Evolutionary conservation across 2,329 filamentous ascomycete species (phyloP).

Genomic region (Calonectria pteridis): DNA sequence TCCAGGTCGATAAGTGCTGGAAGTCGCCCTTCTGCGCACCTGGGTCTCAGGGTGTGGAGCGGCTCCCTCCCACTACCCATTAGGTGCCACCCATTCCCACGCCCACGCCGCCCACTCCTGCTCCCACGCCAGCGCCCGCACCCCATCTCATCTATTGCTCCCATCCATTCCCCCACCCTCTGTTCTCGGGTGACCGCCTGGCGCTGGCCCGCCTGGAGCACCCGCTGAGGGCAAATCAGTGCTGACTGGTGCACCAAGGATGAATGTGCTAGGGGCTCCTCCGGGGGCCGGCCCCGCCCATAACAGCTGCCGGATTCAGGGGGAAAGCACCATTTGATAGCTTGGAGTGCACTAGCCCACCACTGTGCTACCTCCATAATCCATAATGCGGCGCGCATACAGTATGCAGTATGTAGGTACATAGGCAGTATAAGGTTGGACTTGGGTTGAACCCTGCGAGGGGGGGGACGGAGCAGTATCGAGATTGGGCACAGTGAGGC

Average conservation of each 20-base stretch:
- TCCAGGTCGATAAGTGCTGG: background rate
- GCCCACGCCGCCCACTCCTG: background rate
- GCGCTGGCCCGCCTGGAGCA: constrained; percentile 27
- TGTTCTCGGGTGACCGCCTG: constrained; percentile 34
- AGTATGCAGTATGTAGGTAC: background rate
- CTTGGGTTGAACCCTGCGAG: constrained; percentile 29
- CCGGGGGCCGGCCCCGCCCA: constrained; percentile 9
- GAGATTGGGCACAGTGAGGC: constrained; percentile 38
- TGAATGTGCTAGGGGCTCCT: background rate
- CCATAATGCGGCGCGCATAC: background rate
- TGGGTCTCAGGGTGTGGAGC: background rate
- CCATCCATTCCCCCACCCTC: background rate
- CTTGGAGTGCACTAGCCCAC: constrained; percentile 17
- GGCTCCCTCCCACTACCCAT: constrained; percentile 13
- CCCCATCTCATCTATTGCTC: constrained; percentile 16
- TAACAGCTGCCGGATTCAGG: constrained; percentile 38
- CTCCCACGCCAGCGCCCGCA: constrained; percentile 34
- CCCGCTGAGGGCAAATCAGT: constrained; percentile 33
- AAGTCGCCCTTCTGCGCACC: background rate
- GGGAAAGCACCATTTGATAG: constrained; percentile 29
- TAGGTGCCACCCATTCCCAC: background rate
- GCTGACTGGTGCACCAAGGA: constrained; percentile 4
- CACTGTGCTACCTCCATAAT: background rate
- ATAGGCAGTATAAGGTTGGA: constrained; percentile 16
- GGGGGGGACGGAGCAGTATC: constrained; percentile 30